Evolutionary conservation across 768 basidiomycete species (phyloP), one percentile per base, ranked within the genome.

Genomic region (Pisolithus tinctorius): DNA sequence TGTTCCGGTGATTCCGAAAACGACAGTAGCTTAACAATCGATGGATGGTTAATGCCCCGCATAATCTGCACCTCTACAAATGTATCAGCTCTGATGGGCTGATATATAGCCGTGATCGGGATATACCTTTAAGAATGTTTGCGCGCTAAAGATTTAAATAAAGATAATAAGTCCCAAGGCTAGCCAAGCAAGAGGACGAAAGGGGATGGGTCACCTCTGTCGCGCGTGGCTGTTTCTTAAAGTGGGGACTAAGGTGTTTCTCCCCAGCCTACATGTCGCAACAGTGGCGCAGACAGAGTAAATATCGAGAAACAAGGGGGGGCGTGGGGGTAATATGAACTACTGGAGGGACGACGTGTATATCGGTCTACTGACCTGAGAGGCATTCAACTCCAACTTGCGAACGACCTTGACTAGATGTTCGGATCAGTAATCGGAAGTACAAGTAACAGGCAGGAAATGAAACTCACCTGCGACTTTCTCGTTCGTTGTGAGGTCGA

Each of bases 151-250:
- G 47, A n/a, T 26, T 36, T 6, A 53, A 51, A 60, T 26, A 50
- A 53, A 49, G 44, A 55, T 56, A 16, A 58, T 58, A 51, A 62
- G 68, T 38, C 36, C 11, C 49, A 51, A 38, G 57, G 50, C 23
- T 34, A n/a, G 39, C 44, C 36, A 52, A 56, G 13, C 61, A 45
- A 42, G 52, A 53, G 56, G 59, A 56, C 53, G 59, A 40, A 61
- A 47, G 45, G 45, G 45, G 51, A 31, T 53, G 27, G 57, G 68
- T 61, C 81, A 96, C 94, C 94, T 96, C 94, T 79, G 91, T 95
- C 67, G 87, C 88, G 78, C 93, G 89, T 77, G 94, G 91, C 76
- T 88, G 91, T 76, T 93, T 93, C 78, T 94, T 94, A 77, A 95
- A 94, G 68, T 89, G 83, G 55, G 84, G 78, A 70, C 93, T 94